Evolutionary conservation across 1,139 yeast genomes (phyloP).

Genomic region (Groenewaldozyma auringiensis): DNA sequence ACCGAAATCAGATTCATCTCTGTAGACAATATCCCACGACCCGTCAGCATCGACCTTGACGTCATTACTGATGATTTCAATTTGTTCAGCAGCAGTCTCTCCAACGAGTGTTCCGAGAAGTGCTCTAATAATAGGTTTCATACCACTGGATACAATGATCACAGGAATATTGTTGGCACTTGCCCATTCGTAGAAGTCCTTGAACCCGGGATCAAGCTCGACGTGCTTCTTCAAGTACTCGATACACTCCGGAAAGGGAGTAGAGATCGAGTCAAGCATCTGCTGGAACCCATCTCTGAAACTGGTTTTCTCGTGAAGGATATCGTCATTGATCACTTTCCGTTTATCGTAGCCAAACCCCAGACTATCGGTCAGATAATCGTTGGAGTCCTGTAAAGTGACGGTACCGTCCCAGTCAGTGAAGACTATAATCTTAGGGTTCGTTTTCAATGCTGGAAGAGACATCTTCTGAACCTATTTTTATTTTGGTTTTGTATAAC

Average conservation of each 20-base stretch:
- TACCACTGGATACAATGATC: slow-evolving; percentile 74
- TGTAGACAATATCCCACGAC: slow-evolving; percentile 76
- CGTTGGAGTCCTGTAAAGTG: slow-evolving; percentile 87
- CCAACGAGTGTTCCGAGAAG: slow-evolving; percentile 70
- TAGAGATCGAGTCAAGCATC: slow-evolving; percentile 73
- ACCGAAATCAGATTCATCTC: slow-evolving; percentile 82
- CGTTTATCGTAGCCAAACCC: slow-evolving; percentile 79
- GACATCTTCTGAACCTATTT: not conserved
- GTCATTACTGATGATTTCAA: slow-evolving; percentile 77
- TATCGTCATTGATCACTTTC: slow-evolving; percentile 57
- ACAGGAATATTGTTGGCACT: slow-evolving; percentile 62
- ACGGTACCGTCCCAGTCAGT: slow-evolving; percentile 98
- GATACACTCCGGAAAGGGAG: slow-evolving; percentile 78
- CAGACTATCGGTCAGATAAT: slow-evolving; percentile 74
- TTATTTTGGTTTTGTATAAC: not conserved
- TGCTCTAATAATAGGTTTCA: slow-evolving; percentile 83
- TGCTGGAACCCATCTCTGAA: slow-evolving; percentile 73
- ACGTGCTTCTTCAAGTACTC: slow-evolving; percentile 46
- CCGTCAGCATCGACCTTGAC: slow-evolving; percentile 49
- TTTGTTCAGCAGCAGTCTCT: slow-evolving; percentile 58
- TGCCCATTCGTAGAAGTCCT: slow-evolving; percentile 74
- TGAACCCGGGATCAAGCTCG: slow-evolving; percentile 84
- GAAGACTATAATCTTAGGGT: slow-evolving; percentile 68
- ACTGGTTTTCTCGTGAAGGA: slow-evolving; percentile 56
- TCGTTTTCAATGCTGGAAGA: slow-evolving; percentile 28